Evolutionary conservation across 1,284 basidiomycete species (phyloP).

Genomic region (Heterobasidion irregulare): DNA sequence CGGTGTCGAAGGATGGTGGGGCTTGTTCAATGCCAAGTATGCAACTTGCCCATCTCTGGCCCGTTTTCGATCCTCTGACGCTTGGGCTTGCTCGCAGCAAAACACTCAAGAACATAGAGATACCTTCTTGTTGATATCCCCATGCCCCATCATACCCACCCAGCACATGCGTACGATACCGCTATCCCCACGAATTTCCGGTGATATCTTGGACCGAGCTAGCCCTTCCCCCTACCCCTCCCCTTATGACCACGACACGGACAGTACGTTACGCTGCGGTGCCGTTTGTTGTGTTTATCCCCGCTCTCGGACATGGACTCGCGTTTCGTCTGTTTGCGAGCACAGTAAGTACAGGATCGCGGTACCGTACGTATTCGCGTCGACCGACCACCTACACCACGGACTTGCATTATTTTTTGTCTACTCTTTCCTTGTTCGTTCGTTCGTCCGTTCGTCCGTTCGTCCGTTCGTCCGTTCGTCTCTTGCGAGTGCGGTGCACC

Average conservation of each 20-base stretch:
- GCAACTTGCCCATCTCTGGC: conserved; percentile 12
- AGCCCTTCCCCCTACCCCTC: background rate
- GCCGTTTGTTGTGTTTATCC: no score
- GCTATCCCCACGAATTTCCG: background rate
- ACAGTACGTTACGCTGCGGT: no score
- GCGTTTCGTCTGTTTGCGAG: no score
- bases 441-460: background rate
- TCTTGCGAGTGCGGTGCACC: background rate
- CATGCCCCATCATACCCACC: background rate
- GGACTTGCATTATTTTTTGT: background rate
- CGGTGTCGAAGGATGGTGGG: conserved; percentile 78
- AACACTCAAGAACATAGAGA: conserved; percentile 22
- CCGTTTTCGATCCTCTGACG: conserved; percentile 1
- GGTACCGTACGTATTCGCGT: no score
- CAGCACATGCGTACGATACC: background rate
- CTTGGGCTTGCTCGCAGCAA: conserved; percentile 20
- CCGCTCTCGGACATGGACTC: no score
- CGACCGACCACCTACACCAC: no score
- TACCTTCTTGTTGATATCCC: conserved; percentile 16
- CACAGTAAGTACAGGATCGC: no score
- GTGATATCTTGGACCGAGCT: background rate
- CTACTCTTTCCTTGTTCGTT: background rate
- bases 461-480: background rate
- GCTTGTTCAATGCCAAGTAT: conserved; percentile 52
- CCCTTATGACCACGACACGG: no score